phyloP scores from a whole-genome alignment of 768 basidiomycete genomes.

The Trametes cinnabarina region DNA sequence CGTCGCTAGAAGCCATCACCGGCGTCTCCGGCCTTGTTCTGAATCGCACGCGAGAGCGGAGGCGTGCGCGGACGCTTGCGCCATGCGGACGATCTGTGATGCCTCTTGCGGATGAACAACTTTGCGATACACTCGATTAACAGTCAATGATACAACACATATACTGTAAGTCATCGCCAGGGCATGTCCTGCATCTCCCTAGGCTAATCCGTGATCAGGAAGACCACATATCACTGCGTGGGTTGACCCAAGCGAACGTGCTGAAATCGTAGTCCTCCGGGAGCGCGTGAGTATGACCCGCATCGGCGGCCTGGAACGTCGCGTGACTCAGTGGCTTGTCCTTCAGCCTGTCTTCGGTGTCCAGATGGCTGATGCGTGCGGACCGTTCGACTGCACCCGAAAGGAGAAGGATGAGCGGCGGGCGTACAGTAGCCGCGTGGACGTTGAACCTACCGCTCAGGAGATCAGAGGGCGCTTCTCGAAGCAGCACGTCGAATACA shows the following conservation, averaged over 20 bases:
- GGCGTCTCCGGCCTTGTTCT: background rate
- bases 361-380: background rate
- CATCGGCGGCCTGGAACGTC: background rate
- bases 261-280: background rate
- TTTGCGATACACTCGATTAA: too few relatives aligned
- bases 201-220: too few relatives aligned
- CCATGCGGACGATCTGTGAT: too few relatives aligned
- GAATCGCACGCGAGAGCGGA: background rate
- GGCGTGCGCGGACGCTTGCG: background rate
- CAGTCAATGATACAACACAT: too few relatives aligned
- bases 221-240: background rate
- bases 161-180: too few relatives aligned
- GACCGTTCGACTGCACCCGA: conserved; percentile 1
- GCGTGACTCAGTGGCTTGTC: conserved; percentile 3
- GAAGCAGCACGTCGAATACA: conserved; percentile 7
- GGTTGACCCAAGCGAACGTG: conserved; percentile 20
- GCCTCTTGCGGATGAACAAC: too few relatives aligned
- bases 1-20: background rate
- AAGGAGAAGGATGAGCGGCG: background rate
- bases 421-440: conserved; percentile 19
- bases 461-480: conserved; percentile 11
- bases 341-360: conserved; percentile 4
- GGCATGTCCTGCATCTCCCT: background rate
- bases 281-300: background rate
- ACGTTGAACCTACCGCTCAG: conserved; percentile 7